Conservation (phyloP, 2,329 filamentous ascomycete species). For the Aspergillus bombycis region DNA sequence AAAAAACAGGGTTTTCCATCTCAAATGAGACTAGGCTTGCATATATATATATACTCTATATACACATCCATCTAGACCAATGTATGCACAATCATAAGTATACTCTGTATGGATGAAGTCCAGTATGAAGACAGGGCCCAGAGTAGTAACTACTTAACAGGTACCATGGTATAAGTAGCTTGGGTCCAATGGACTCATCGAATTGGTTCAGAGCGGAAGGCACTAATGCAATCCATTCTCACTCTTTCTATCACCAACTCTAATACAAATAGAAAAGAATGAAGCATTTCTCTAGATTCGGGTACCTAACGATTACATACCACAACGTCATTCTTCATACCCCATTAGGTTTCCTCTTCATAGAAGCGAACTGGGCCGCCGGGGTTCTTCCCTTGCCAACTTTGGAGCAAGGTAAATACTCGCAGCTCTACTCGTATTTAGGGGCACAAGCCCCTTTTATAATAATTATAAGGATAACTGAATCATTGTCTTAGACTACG, state of each 20-base stretch:
- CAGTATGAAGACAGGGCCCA: not conserved
- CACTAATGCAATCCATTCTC: slow-evolving; percentile 2
- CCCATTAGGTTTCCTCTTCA: not conserved
- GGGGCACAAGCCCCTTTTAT: not conserved
- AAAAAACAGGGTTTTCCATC: not conserved
- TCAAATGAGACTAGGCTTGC: not conserved
- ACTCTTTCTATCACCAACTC: not conserved
- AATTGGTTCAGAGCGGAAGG: not conserved
- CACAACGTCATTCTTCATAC: not conserved
- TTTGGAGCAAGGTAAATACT: not conserved
- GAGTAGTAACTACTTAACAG: not conserved
- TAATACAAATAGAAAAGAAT: not conserved
- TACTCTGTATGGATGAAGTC: not conserved
- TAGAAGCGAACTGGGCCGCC: no score
- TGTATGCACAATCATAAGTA: not conserved
- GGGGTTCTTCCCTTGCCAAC: not conserved
- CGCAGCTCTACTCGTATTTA: not conserved
- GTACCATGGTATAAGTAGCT: no score
- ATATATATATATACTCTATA: not conserved
- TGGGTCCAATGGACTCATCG: not conserved
- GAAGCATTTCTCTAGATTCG: not conserved
- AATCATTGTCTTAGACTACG: not conserved
- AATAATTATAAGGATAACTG: not conserved
- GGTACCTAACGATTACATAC: not conserved
- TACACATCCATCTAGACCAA: not conserved